phyloP scores from a whole-genome alignment of 768 basidiomycete species.

The Hygrocybe punicea region DNA sequence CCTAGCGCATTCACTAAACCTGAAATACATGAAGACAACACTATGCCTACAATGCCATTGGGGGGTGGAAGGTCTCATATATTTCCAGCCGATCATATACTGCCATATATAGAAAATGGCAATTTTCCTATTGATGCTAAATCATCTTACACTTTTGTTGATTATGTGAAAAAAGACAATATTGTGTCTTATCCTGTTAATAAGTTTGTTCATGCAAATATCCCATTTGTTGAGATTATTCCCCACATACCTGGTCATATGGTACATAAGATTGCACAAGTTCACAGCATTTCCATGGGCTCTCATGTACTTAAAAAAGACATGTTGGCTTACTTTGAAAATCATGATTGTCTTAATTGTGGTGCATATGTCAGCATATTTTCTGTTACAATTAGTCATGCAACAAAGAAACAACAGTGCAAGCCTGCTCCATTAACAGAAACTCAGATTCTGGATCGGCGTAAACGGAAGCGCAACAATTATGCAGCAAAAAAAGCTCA shows the following conservation, averaged over 20 bases:
- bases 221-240: not conserved
- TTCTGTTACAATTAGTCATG: not conserved
- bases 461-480: not conserved
- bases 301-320: conserved; percentile 2
- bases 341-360: conserved; percentile 2
- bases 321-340: not conserved
- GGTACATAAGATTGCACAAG: not conserved
- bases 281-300: not conserved
- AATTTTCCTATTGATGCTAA: not conserved
- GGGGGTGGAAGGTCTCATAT: not conserved
- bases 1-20: not conserved
- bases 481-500: not conserved
- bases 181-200: not conserved
- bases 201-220: not conserved
- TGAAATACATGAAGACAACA: too few relatives aligned
- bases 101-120: not conserved
- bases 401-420: not conserved
- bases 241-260: not conserved
- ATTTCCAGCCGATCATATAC: not conserved
- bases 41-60: too few relatives aligned
- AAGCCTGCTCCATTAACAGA: conserved; percentile 10
- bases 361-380: not conserved
- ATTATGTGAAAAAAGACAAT: not conserved
- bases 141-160: not conserved
- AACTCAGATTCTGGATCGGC: conserved; percentile 17